These are phyloP conservation scores for Xylariales sp. DNA, from an alignment of 2,329 filamentous ascomycete species.

Conservation along the genomic window DNA sequence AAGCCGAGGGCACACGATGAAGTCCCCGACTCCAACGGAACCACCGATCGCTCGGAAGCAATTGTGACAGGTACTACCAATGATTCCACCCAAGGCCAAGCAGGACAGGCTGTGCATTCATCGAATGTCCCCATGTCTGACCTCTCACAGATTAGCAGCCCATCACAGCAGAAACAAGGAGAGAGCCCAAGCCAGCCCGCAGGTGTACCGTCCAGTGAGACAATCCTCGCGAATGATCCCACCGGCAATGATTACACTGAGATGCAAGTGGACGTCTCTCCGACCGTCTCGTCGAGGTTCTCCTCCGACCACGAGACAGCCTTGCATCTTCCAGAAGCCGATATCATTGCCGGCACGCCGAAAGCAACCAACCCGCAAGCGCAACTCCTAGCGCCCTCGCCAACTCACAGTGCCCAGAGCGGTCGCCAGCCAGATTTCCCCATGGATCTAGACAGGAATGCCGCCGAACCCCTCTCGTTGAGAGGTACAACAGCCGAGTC, in stretches of 20 bases:
- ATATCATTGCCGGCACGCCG: conserved; percentile 9
- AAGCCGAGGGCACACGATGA: too few species aligned
- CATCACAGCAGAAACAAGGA: conserved; percentile 20
- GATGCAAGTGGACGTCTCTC: too few species aligned
- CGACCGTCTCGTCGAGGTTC: too few species aligned
- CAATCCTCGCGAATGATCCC: conserved; percentile 2
- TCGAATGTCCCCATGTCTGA: conserved; percentile 16
- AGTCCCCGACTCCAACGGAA: neutral
- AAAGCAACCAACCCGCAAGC: conserved; percentile 24
- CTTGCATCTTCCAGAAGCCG: neutral
- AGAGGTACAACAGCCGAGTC: conserved; percentile 8
- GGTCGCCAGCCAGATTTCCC: conserved; percentile 46
- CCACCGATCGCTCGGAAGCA: neutral
- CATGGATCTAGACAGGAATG: conserved; percentile 29
- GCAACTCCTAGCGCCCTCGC: conserved; percentile 27
- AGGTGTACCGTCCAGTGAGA: conserved; percentile 8
- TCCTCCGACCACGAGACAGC: too few species aligned
- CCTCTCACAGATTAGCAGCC: conserved; percentile 21
- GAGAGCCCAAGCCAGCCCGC: conserved; percentile 17
- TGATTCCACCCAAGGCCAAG: conserved; percentile 13
- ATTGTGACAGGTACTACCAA: conserved; percentile 3
- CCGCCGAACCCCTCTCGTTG: conserved; percentile 19
- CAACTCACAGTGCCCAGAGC: conserved; percentile 37
- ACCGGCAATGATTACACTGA: too few species aligned
- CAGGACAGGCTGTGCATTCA: conserved; percentile 13